phyloP scores from a whole-genome alignment of 768 basidiomycete genomes.

The Tephrocybe rancida region DNA sequence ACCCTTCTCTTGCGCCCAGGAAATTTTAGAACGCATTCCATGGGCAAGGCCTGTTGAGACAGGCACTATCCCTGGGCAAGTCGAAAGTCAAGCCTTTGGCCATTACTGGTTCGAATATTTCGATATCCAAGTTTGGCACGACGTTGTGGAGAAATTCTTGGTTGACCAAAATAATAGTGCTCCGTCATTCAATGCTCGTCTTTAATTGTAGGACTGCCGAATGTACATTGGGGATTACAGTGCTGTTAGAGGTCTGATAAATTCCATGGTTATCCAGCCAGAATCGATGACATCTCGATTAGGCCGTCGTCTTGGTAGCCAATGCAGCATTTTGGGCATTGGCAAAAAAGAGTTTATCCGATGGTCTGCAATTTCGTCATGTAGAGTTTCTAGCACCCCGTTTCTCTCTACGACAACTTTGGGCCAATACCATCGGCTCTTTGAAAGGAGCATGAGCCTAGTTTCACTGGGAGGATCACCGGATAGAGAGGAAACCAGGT shows the following conservation, averaged over 20 bases:
- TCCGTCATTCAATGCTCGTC: conserved; percentile 2
- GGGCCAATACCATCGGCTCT: conserved; percentile 52
- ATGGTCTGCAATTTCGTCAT: conserved; percentile 17
- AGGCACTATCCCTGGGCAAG: conserved; percentile 32
- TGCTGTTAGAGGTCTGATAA: conserved; percentile 41
- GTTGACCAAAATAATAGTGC: not conserved
- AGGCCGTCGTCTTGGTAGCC: not conserved
- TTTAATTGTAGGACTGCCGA: not conserved
- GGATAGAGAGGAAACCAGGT: conserved; percentile 31
- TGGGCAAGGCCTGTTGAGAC: conserved; percentile 36
- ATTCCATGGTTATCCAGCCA: conserved; percentile 46
- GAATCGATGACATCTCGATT: conserved; percentile 10
- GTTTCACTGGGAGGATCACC: conserved; percentile 15
- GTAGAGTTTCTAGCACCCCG: conserved; percentile 8
- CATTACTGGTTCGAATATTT: conserved; percentile 53
- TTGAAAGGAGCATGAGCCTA: conserved; percentile 35
- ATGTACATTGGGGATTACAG: conserved; percentile 15
- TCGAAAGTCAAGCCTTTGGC: conserved; percentile 40
- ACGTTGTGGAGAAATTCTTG: conserved; percentile 39
- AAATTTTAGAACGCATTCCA: conserved; percentile 37
- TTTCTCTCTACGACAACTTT: conserved; percentile 35
- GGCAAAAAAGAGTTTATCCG: not conserved
- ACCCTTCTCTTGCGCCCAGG: conserved; percentile 36
- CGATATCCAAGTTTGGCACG: conserved; percentile 39
- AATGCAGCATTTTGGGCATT: not conserved